These are phyloP conservation scores for Pilaira anomala DNA, from an alignment of 192 early-diverging fungal genomes.

Conservation along the genomic window DNA sequence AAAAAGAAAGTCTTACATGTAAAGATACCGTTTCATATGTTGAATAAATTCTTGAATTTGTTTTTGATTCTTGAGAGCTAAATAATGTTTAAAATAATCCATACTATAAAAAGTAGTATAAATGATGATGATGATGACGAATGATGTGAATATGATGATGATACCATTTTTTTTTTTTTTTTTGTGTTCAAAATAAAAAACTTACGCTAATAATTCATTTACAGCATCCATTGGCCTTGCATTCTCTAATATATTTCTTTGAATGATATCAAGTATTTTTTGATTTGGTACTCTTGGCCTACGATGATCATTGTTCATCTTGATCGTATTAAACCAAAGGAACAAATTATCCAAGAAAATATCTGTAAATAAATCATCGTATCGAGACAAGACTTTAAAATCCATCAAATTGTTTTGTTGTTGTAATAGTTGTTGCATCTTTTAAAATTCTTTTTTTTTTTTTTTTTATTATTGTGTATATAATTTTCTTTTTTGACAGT, in stretches of 20 bases:
- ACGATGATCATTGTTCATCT: slow-evolving; percentile 45
- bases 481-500: not conserved
- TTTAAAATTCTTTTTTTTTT: not conserved
- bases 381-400: slow-evolving; percentile 41
- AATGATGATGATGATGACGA: not conserved
- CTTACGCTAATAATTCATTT: slow-evolving; percentile 43
- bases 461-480: not conserved
- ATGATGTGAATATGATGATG: not conserved
- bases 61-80: slow-evolving; percentile 31
- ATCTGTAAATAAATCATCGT: slow-evolving; percentile 51
- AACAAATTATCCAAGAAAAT: slow-evolving; percentile 44
- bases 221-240: slow-evolving; percentile 37
- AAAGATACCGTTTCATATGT: slow-evolving; percentile 41
- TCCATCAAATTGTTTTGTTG: slow-evolving; percentile 36
- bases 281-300: slow-evolving; percentile 16
- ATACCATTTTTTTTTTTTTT: not conserved
- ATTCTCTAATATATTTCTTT: slow-evolving; percentile 36
- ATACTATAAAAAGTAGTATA: slow-evolving; percentile 26
- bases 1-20: slow-evolving; percentile 28
- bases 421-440: too few relatives aligned
- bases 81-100: slow-evolving; percentile 34
- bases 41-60: slow-evolving; percentile 38
- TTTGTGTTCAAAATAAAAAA: slow-evolving; percentile 3
- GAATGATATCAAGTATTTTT: slow-evolving; percentile 42
- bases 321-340: slow-evolving; percentile 54